Evolutionary conservation across 148 eudicot genomes (phyloP), one percentile per base, ranked within the genome.

Genomic region (Suaeda aralocaspica): DNA sequence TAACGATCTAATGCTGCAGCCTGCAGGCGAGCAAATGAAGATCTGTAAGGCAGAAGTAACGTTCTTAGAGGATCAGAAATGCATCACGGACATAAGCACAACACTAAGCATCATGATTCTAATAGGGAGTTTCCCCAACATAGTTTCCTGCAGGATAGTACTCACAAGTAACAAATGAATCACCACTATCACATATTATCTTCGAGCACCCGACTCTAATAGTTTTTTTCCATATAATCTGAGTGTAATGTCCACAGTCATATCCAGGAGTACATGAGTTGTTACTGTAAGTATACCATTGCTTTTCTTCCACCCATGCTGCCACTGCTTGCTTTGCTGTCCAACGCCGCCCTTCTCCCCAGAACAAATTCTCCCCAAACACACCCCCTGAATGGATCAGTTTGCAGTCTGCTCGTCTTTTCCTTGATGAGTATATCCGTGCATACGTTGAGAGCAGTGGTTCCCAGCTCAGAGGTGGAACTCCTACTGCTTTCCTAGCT

Each of bases 281-380:
- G 42, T 34, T 48, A 39, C 1, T 1, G 15, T 76, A 76, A 45
- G 70, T 70, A 16, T 76, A 76, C 79, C 79, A 76, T 59, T 70
- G 58, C 71, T 76, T 76, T 31, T 76, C 79, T 19, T 70, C 79
- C n/a, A 76, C 71, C 79, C 79, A 76, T 10, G 66, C 71, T 16
- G 65, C 65, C 5, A 76, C 71, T 14, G 79, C 71, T 14, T 76
- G 71, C 64, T 57, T 64, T 1, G 71, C 71, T 24, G 7, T 59
- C 79, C 74, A 64, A 18, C 33, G 19, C 14, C 15, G 24, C 46
- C 70, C 74, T 21, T 57, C 21, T 25, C 74, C 74, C 71, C 71
- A 70, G n/a, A 76, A 76, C 41, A 76, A 14, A 36, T 70, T 70
- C 57, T 76, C 79, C 30, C 79, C 79, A 2, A 76, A 76, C 15